These are phyloP conservation scores for Metschnikowia matae DNA, from an alignment of 805 yeast species.

Conservation along the genomic window DNA sequence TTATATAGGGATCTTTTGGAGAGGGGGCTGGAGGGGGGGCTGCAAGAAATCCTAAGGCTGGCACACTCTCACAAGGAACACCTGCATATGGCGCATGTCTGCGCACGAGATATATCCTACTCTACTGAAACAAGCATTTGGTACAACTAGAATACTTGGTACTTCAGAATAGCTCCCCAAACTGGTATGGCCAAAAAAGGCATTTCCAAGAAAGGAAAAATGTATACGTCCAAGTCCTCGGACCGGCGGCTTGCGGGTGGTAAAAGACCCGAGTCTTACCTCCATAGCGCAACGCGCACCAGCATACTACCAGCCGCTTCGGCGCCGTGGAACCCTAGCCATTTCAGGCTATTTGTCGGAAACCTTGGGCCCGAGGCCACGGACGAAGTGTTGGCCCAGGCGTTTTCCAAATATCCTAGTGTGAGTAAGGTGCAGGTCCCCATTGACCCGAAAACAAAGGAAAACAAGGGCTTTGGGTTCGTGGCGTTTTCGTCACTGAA, in stretches of 20 bases:
- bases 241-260: constrained; percentile 56
- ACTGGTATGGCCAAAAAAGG: constrained; percentile 11
- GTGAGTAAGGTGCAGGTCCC: constrained; percentile 61
- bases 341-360: constrained; percentile 72
- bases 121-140: not conserved
- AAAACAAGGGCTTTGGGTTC: constrained; percentile 69
- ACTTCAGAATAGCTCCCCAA: constrained; percentile 1
- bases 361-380: constrained; percentile 66
- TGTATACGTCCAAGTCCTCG: constrained; percentile 41
- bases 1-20: no score
- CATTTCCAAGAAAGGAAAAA: constrained; percentile 15
- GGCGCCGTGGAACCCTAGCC: constrained; percentile 67
- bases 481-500: constrained; percentile 62
- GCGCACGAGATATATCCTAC: constrained; percentile 1
- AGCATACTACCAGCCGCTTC: constrained; percentile 17
- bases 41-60: no score
- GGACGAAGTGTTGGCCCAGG: constrained; percentile 50
- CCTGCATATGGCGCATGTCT: not conserved
- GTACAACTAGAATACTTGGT: no score
- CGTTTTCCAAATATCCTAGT: constrained; percentile 52
- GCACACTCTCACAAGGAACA: no score
- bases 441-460: constrained; percentile 40
- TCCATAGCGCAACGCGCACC: constrained; percentile 8
- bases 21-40: no score
- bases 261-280: constrained; percentile 34